A percentile compares a stretch with the other conserved stretches of the same genome.
phyloP scores from a whole-genome alignment of 768 basidiomycete species.

The Suillus paluster region DNA sequence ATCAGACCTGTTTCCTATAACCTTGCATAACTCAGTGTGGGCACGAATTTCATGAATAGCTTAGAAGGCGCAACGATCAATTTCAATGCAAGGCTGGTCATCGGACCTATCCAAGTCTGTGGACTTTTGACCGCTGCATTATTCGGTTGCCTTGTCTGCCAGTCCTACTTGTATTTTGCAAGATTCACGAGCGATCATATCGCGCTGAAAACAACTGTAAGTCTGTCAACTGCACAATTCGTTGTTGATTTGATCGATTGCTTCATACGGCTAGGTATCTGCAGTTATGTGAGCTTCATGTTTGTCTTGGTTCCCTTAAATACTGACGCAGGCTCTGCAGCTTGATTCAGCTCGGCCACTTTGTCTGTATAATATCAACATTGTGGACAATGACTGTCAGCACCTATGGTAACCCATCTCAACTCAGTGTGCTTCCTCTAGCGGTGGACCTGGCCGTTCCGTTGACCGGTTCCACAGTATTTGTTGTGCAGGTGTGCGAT shows the following conservation, averaged over 20 bases:
- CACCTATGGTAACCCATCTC: not conserved
- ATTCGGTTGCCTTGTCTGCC: conserved; percentile 16
- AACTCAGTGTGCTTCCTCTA: not conserved
- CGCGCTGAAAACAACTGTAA: conserved; percentile 4
- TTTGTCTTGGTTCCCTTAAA: not conserved
- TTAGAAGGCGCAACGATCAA: not conserved
- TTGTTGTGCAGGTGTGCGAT: conserved; percentile 2
- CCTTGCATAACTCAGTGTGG: too few species aligned
- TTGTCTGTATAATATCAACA: not conserved
- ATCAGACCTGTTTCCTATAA: too few species aligned
- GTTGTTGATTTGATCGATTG: not conserved
- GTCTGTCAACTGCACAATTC: not conserved
- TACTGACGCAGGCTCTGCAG: not conserved
- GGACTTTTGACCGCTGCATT: conserved; percentile 11
- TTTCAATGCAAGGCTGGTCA: not conserved
- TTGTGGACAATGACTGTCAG: conserved; percentile 8
- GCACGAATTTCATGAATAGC: not conserved
- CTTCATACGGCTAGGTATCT: conserved; percentile 1
- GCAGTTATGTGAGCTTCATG: not conserved
- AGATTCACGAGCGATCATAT: conserved; percentile 12
- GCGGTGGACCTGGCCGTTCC: not conserved
- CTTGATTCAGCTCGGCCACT: not conserved
- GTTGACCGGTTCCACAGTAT: not conserved
- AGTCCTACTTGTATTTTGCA: conserved; percentile 16
- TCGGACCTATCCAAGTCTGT: conserved; percentile 18